A percentile compares a stretch with the other conserved stretches of the same genome.
These are phyloP conservation scores for Senecio squalidus DNA, from an alignment of 140 eudicot genomes.

Conservation along the genomic window DNA sequence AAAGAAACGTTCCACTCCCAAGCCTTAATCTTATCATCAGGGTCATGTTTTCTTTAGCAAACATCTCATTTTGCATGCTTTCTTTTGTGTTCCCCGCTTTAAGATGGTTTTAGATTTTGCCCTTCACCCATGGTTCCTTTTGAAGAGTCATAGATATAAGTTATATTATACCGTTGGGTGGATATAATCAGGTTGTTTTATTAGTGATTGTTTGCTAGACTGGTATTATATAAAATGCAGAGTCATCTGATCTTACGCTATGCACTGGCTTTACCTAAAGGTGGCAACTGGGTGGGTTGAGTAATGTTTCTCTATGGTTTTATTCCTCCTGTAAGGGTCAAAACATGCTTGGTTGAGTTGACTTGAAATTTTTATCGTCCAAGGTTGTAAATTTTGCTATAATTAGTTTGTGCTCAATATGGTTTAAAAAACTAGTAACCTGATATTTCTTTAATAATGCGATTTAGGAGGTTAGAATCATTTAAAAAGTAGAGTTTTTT, in stretches of 20 bases:
- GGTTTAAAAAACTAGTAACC: not conserved
- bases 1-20: conserved; percentile 35
- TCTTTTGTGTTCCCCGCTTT: not conserved
- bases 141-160: conserved; percentile 20
- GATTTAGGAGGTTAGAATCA: no score
- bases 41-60: conserved; percentile 8
- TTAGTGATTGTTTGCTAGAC: conserved; percentile 21
- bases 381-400: no score
- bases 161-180: conserved; percentile 9
- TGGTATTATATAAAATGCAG: conserved; percentile 12
- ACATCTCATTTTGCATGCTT: conserved; percentile 11
- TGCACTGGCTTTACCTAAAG: not conserved
- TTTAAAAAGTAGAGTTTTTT: no score
- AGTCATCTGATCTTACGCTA: conserved; percentile 11
- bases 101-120: conserved; percentile 10
- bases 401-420: no score
- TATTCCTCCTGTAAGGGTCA: no score
- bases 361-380: no score
- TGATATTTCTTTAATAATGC: no score
- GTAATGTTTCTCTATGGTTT: no score
- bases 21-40: conserved; percentile 15
- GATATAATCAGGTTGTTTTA: conserved; percentile 11
- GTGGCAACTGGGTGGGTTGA: not conserved
- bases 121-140: conserved; percentile 8
- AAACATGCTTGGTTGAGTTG: not conserved